A percentile compares a stretch with the other conserved stretches of the same genome.
phyloP scores from a whole-genome alignment of 306 rosid species.

The Cicer judaicum region DNA sequence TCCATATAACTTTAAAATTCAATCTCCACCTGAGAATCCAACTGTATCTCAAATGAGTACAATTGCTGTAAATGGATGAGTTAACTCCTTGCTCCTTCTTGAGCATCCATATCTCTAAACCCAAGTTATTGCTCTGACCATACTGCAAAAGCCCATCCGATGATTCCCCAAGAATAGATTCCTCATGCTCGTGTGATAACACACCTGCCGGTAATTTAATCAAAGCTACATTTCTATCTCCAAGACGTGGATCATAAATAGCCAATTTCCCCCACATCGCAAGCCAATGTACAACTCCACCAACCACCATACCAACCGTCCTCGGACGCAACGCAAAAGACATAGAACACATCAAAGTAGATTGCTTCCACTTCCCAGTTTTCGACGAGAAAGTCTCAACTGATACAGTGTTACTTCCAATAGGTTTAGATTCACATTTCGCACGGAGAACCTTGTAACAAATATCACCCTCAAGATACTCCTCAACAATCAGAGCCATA shows the following conservation, averaged over 20 bases:
- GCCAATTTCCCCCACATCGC: conserved; percentile 70
- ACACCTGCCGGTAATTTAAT: conserved; percentile 64
- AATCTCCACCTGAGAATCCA: conserved; percentile 62
- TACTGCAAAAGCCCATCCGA: conserved; percentile 74
- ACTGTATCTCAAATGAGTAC: conserved; percentile 42
- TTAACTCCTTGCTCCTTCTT: conserved; percentile 48
- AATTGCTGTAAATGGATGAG: conserved; percentile 45
- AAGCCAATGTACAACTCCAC: conserved; percentile 73
- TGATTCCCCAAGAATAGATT: conserved; percentile 73
- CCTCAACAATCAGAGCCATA: conserved; percentile 68
- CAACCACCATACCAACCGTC: conserved; percentile 67
- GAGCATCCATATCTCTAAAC: conserved; percentile 79
- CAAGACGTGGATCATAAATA: conserved; percentile 69
- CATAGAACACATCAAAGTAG: conserved; percentile 67
- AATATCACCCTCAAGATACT: conserved; percentile 43
- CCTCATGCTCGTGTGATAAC: conserved; percentile 65
- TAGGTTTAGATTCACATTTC: conserved; percentile 65
- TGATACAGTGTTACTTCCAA: conserved; percentile 64
- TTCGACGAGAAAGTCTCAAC: conserved; percentile 79
- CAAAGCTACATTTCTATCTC: conserved; percentile 59
- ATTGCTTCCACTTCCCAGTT: conserved; percentile 73
- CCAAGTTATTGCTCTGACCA: conserved; percentile 74
- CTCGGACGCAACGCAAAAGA: conserved; percentile 65
- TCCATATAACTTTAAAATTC: conserved; percentile 62
- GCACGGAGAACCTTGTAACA: conserved; percentile 73